Conservation (phyloP, 805 yeast genomes). For the Myxozyma nipponensis region DNA sequence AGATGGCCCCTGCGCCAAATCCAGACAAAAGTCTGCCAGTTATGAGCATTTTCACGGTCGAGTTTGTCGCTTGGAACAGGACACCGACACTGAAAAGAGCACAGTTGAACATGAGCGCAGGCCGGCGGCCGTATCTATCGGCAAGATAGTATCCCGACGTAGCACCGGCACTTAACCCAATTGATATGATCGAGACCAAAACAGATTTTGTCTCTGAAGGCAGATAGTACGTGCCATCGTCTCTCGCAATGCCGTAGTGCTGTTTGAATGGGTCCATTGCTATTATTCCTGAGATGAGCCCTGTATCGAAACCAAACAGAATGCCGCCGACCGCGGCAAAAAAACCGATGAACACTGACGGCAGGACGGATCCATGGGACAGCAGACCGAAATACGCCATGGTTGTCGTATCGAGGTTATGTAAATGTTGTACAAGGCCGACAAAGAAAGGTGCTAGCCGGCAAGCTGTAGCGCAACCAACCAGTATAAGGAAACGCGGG, state of each 20-base stretch:
- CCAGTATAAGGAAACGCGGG: too few relatives aligned
- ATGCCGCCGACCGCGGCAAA: slow-evolving; percentile 92
- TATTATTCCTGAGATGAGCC: slow-evolving; percentile 70
- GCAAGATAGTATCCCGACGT: slow-evolving; percentile 16
- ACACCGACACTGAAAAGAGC: slow-evolving; percentile 80
- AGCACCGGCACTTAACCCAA: slow-evolving; percentile 20
- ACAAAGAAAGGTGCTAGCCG: too few relatives aligned
- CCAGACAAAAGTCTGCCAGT: slow-evolving; percentile 60
- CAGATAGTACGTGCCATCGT: slow-evolving; percentile 6
- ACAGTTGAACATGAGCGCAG: slow-evolving; percentile 51
- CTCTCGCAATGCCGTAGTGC: slow-evolving; percentile 9
- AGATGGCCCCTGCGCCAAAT: slow-evolving; percentile 68
- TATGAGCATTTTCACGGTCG: slow-evolving; percentile 71
- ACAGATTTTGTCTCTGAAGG: slow-evolving; percentile 15
- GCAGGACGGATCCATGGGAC: slow-evolving; percentile 16
- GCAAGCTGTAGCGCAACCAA: too few relatives aligned
- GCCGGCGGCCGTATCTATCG: slow-evolving; percentile 15
- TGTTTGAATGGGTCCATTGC: slow-evolving; percentile 50
- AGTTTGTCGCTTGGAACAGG: slow-evolving; percentile 73
- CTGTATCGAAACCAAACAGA: slow-evolving; percentile 86
- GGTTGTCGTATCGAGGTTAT: too few relatives aligned
- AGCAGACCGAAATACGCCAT: too few relatives aligned
- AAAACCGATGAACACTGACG: slow-evolving; percentile 65
- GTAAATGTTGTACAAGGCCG: too few relatives aligned
- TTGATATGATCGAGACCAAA: slow-evolving; percentile 15